Evolutionary conservation across 306 rosid genomes (phyloP), one percentile per base, ranked within the genome.

Genomic region (Acacia confusa): DNA sequence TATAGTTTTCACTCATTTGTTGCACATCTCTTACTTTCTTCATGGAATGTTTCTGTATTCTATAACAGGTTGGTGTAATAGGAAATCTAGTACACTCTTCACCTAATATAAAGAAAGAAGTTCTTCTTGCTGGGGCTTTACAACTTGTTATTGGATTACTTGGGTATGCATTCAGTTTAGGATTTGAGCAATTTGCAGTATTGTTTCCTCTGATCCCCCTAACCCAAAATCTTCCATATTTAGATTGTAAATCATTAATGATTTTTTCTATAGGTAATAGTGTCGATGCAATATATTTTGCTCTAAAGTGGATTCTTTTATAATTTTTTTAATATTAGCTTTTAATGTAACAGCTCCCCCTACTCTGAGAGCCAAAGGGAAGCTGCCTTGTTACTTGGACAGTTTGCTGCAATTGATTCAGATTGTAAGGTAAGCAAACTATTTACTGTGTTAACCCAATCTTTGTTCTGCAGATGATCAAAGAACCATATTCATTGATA

Each of bases 361-460:
- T 95, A 98, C 88, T 88, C 94, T 44, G 99, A 95, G 88, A 95
- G 99, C 87, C 98, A 90, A 90, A 90, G 99, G 81, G 99, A 95
- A 82, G 99, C 99, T 28, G 99, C 99, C 73, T 86, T 95, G 89
- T 90, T 95, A 82, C 96, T 95, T 84, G 99, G 99, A 69, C 99
- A 95, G 82, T 95, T 95, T 79, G 99, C 99, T 24, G 98, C 99
- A 47, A 95, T 98, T 45, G 99, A 95, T 89, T 95, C 98, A 41
- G 99, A 93, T 81, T 93, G 99, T 84, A 95, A 95, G 96, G 99
- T 93, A 82, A 77, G 81, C 61, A 34, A 55, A 20, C 65, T 24
- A 77, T 80, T 69, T 7, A n/a, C n/a, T n/a, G n/a, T n/a, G n/a
- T n/a, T n/a, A n/a, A n/a, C n/a, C n/a, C n/a, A n/a, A 95, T 88